These are phyloP conservation scores for Nyssa sinensis DNA, from an alignment of 148 eudicot genomes.

Conservation along the genomic window DNA sequence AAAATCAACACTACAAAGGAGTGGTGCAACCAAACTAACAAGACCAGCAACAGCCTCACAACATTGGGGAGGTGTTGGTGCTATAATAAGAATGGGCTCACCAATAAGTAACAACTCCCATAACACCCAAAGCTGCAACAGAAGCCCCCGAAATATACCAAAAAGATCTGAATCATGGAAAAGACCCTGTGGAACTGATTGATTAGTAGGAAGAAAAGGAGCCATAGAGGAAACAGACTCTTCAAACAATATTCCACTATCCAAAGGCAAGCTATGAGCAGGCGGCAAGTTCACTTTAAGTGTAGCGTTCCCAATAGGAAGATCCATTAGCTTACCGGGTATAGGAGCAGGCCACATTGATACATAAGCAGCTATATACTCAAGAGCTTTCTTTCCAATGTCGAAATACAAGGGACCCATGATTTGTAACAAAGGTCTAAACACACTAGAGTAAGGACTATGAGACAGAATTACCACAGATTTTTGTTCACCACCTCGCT, in stretches of 20 bases:
- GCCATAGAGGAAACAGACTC: conserved; percentile 63
- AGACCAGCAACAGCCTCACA: conserved; percentile 93
- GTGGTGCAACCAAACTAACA: conserved; percentile 90
- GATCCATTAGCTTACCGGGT: conserved; percentile 87
- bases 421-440: conserved; percentile 86
- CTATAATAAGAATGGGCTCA: conserved; percentile 90
- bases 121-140: conserved; percentile 87
- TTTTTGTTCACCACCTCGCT: conserved; percentile 96
- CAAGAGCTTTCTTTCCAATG: conserved; percentile 85
- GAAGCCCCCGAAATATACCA: conserved; percentile 79
- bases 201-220: conserved; percentile 77
- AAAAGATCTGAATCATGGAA: conserved; percentile 93
- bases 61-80: conserved; percentile 96
- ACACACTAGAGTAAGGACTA: conserved; percentile 77
- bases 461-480: conserved; percentile 93
- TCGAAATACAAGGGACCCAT: conserved; percentile 95
- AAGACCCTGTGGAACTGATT: conserved; percentile 80
- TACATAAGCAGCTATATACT: conserved; percentile 74
- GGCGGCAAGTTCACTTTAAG: conserved; percentile 88
- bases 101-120: conserved; percentile 94
- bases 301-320: conserved; percentile 84
- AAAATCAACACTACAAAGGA: conserved; percentile 86
- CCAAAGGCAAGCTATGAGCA: conserved; percentile 71
- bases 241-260: conserved; percentile 48
- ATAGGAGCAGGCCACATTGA: conserved; percentile 84